phyloP scores from a whole-genome alignment of 1,139 yeast species.

The Eremothecium gossypii region DNA sequence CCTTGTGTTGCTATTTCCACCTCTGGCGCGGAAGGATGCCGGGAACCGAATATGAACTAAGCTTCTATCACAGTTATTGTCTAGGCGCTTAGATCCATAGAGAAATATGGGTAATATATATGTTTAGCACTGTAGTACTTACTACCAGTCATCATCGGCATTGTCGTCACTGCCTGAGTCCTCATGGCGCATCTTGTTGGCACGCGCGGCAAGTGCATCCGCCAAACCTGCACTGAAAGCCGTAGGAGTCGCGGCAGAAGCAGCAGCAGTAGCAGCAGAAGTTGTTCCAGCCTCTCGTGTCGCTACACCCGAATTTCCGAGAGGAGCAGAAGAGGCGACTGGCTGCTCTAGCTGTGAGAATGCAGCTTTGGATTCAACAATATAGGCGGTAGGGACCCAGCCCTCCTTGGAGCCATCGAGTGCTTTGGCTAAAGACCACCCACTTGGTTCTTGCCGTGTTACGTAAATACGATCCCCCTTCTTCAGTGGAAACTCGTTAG shows the following conservation, averaged over 20 bases:
- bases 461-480: slow-evolving; percentile 71
- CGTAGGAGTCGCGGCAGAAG: slow-evolving; percentile 31
- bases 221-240: slow-evolving; percentile 78
- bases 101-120: not conserved
- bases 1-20: too few relatives aligned
- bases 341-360: slow-evolving; percentile 35
- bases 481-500: slow-evolving; percentile 66
- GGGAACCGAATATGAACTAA: too few relatives aligned
- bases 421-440: slow-evolving; percentile 86
- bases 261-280: slow-evolving; percentile 20
- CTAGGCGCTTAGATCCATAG: too few relatives aligned
- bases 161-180: slow-evolving; percentile 73
- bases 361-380: slow-evolving; percentile 46
- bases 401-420: slow-evolving; percentile 76
- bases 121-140: not conserved
- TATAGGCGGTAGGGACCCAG: slow-evolving; percentile 94
- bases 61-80: too few relatives aligned
- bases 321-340: slow-evolving; percentile 22
- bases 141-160: slow-evolving; percentile 38
- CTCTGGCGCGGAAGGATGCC: too few relatives aligned
- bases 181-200: slow-evolving; percentile 64
- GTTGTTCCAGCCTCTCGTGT: slow-evolving; percentile 8
- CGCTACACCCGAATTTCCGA: slow-evolving; percentile 6
- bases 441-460: slow-evolving; percentile 62
- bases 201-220: slow-evolving; percentile 77